Base-by-base conservation (phyloP, 2,329 filamentous ascomycete genomes). In the Furcasterigmium furcatum region DNA sequence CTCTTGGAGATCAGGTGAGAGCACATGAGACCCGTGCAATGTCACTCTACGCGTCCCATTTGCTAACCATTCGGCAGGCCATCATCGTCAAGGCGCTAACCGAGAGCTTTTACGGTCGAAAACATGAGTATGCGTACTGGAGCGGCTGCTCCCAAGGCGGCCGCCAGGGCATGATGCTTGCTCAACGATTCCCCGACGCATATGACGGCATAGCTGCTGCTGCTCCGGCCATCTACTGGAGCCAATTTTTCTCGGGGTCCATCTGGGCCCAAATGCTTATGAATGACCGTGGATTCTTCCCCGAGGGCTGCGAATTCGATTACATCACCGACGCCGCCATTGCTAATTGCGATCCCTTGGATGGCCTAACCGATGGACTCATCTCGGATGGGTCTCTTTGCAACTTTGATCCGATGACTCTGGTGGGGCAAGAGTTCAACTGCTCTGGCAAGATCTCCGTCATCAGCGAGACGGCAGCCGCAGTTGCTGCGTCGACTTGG, bases 61-160 rank as follows among this genome's bases (percentile, higher is more conserved):
- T 40, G 30, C 49, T 27, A 27, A 16, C 8, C 18, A 18, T 25
- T 12, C 24, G n/a, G n/a, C n/a, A 56, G 42, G 63, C 72, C 0
- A 67, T 69, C 0, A 44, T 71, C 7, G 69, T 67, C 1, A 77
- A 77, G 46, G 40, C 62, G 4, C 53, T 76, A 4, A 64, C 63
- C 6, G 51, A 67, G 19, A 55, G 58, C 5, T 75, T 70, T 54
- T 76, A 76, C 47, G 53, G 58, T 18, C 30, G 44, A 35, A 18
- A 34, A 4, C 59, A 61, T 10, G 56, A 61, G 4, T 72, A 70
- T 53, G 70, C 64, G 8, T 76, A 76, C 55, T 76, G 70, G 51
- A 60, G 66, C 12, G 75, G 74, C 25, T 79, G 75, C 55, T 76
- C 71, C 2, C 76, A 72, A 0, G 76, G 75, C n/a, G 75, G 76